Evolutionary conservation across 352 stramenopile species (phyloP).

Genomic region (Globisporangium alternatum): DNA sequence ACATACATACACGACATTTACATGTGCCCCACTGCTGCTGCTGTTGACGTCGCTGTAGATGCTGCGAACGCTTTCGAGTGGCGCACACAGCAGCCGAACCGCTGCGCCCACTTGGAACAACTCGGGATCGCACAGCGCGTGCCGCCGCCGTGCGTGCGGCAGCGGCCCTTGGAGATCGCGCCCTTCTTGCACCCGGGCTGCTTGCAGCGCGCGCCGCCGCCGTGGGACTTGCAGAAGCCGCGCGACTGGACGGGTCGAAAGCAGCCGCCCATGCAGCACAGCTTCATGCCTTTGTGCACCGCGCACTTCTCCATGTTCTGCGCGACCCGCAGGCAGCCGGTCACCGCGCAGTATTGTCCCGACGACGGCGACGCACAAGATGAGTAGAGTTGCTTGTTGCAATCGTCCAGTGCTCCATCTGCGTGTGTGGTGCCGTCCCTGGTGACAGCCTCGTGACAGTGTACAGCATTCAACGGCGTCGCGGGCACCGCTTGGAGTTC

Average conservation of each 20-base stretch:
- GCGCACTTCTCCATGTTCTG: conserved; percentile 29
- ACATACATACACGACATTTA: not conserved
- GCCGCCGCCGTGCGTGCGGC: conserved; percentile 49
- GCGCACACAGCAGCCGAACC: conserved; percentile 38
- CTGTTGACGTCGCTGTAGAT: not conserved
- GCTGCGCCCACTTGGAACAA: conserved; percentile 49
- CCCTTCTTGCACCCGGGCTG: conserved; percentile 45
- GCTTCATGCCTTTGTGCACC: conserved; percentile 45
- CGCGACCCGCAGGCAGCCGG: conserved; percentile 28
- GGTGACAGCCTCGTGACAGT: not conserved
- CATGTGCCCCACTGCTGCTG: not conserved
- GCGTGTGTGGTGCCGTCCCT: not conserved
- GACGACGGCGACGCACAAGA: not conserved
- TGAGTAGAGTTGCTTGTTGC: conserved; percentile 8
- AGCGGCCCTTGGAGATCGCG: conserved; percentile 48
- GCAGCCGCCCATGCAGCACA: conserved; percentile 35
- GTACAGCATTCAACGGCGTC: not conserved
- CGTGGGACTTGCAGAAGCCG: conserved; percentile 60
- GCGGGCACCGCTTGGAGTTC: not conserved
- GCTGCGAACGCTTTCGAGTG: conserved; percentile 29
- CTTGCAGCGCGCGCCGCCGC: conserved; percentile 51
- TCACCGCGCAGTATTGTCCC: conserved; percentile 22
- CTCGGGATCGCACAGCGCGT: conserved; percentile 40
- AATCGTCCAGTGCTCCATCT: not conserved
- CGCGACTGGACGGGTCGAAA: conserved; percentile 44